Evolutionary conservation across 768 basidiomycete species (phyloP).

Genomic region (Candolleomyces aberdarensis): DNA sequence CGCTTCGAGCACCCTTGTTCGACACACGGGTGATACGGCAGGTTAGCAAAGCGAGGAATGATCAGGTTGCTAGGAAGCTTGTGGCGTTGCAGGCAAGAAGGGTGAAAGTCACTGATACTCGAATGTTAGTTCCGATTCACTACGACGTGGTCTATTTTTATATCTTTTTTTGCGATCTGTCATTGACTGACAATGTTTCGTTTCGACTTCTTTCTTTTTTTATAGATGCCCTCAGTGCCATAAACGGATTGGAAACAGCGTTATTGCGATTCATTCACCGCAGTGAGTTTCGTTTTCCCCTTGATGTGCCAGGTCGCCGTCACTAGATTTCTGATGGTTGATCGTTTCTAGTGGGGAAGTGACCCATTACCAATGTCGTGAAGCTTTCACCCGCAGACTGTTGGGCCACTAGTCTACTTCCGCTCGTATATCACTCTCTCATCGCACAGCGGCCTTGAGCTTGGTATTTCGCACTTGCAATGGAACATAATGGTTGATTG

Average conservation of each 20-base stretch:
- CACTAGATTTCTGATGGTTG: not conserved
- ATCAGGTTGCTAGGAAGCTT: conserved; percentile 69
- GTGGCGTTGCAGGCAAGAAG: conserved; percentile 76
- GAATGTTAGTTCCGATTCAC: conserved; percentile 65
- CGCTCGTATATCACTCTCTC: not conserved
- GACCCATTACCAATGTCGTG: conserved; percentile 94
- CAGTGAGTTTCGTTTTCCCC: conserved; percentile 43
- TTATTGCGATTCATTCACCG: conserved; percentile 91
- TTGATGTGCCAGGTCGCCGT: not conserved
- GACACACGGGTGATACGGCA: conserved; percentile 68
- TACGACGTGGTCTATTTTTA: not conserved
- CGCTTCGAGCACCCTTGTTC: conserved; percentile 62
- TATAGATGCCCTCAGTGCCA: conserved; percentile 92
- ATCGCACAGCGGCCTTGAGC: no score
- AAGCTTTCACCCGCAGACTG: conserved; percentile 64
- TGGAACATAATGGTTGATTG: no score
- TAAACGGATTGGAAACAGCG: conserved; percentile 88
- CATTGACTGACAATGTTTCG: not conserved
- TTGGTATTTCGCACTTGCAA: no score
- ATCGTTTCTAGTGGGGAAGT: conserved; percentile 74
- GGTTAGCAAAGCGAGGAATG: conserved; percentile 70
- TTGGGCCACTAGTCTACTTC: conserved; percentile 30
- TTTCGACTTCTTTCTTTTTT: not conserved
- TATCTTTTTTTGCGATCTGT: not conserved
- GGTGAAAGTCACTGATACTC: conserved; percentile 87